Conservation (phyloP, 805 yeast genomes). For the Pichia cephalocereana region DNA sequence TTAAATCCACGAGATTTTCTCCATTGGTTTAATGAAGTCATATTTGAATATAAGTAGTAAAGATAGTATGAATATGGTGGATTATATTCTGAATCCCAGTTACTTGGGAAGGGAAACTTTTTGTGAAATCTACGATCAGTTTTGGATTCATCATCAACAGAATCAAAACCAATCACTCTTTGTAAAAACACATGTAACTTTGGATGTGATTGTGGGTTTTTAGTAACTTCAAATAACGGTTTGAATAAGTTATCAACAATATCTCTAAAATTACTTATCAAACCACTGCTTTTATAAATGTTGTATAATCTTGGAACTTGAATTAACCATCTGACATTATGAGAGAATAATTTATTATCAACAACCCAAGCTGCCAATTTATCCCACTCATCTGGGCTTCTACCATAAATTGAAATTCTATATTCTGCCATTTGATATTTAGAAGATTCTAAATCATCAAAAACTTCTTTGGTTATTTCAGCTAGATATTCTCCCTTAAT, state of each 20-base stretch:
- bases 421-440: slow-evolving; percentile 97
- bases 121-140: slow-evolving; percentile 73
- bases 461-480: slow-evolving; percentile 87
- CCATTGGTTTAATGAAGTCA: slow-evolving; percentile 80
- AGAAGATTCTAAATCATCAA: slow-evolving; percentile 87
- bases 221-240: slow-evolving; percentile 86
- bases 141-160: slow-evolving; percentile 97
- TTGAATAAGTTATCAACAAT: slow-evolving; percentile 69
- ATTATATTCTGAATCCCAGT: slow-evolving; percentile 70
- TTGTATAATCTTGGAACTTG: slow-evolving; percentile 94
- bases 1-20: slow-evolving; percentile 67
- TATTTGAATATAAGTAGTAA: slow-evolving; percentile 79
- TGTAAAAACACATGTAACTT: slow-evolving; percentile 81
- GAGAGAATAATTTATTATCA: slow-evolving; percentile 83
- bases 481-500: slow-evolving; percentile 85
- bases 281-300: slow-evolving; percentile 68
- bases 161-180: slow-evolving; percentile 94
- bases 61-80: slow-evolving; percentile 98
- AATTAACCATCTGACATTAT: slow-evolving; percentile 93
- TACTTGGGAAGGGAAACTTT: slow-evolving; percentile 76
- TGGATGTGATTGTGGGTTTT: slow-evolving; percentile 82
- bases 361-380: slow-evolving; percentile 91
- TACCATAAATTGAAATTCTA: slow-evolving; percentile 90
- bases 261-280: slow-evolving; percentile 65
- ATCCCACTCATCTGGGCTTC: slow-evolving; percentile 88